Conservation (phyloP, 1,284 basidiomycete genomes). For the Irpex lacteus region DNA sequence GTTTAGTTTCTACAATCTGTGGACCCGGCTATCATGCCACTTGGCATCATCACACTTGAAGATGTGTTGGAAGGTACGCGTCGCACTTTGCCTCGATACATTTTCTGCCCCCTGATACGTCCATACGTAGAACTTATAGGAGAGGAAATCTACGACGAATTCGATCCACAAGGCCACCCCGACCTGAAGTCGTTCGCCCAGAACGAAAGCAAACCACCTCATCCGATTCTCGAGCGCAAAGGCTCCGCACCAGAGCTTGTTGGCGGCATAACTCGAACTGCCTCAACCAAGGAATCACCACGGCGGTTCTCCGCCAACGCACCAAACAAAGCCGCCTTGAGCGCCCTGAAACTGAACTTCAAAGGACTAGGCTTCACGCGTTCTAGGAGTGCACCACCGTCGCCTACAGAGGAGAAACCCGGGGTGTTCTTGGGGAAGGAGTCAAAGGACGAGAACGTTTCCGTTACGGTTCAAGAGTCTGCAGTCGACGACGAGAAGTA, state of each 20-base stretch:
- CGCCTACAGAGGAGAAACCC: conserved; percentile 7
- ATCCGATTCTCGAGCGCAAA: conserved; percentile 26
- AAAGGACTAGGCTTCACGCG: conserved; percentile 28
- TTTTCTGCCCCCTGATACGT: background rate
- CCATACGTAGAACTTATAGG: conserved; percentile 72
- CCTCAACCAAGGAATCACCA: conserved; percentile 8
- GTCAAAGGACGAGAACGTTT: conserved; percentile 1
- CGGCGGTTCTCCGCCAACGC: conserved; percentile 26
- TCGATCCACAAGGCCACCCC: conserved; percentile 61
- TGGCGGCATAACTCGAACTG: background rate
- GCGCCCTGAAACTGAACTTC: conserved; percentile 24
- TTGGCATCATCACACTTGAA: conserved; percentile 92
- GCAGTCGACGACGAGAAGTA: background rate
- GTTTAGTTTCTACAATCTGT: conserved; percentile 70
- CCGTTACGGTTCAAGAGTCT: background rate
- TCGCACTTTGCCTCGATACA: too few relatives aligned
- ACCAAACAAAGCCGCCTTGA: conserved; percentile 42
- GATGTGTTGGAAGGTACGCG: conserved; percentile 82
- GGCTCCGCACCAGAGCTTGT: conserved; percentile 15
- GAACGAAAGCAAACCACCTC: conserved; percentile 19
- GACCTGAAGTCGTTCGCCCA: conserved; percentile 54
- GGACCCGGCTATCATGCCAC: conserved; percentile 72
- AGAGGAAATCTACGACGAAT: conserved; percentile 89
- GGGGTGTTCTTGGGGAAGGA: background rate
- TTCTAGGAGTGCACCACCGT: conserved; percentile 34